Percentiles rank a stretch among this genome's conserved stretches.
These are phyloP conservation scores for Lachancea nothofagi DNA, from an alignment of 805 yeast species.

Conservation along the genomic window DNA sequence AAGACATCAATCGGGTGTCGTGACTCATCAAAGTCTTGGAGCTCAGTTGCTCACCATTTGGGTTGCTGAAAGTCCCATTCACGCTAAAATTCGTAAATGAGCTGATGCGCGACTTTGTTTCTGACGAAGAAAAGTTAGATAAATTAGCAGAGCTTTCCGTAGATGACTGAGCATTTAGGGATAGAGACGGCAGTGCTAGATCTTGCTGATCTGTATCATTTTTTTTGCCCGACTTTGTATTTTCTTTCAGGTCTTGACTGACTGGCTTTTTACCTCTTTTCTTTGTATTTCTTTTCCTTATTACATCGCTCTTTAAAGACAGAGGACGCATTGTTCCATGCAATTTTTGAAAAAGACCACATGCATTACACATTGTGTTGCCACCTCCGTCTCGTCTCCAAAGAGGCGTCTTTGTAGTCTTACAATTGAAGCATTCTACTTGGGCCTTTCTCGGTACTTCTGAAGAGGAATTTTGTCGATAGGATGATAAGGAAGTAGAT, in stretches of 20 bases:
- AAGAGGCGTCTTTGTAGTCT: constrained; percentile 85
- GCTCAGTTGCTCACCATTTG: constrained; percentile 14
- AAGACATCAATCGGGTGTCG: constrained; percentile 14
- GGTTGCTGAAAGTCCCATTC: neutral
- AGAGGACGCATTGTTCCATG: constrained; percentile 96
- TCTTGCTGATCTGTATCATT: neutral
- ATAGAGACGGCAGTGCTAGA: neutral
- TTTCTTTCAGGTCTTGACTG: constrained; percentile 7
- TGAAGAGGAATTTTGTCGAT: constrained; percentile 19
- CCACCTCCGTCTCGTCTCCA: constrained; percentile 95
- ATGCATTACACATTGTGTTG: constrained; percentile 90
- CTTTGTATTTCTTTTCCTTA: constrained; percentile 61
- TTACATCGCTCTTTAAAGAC: constrained; percentile 85
- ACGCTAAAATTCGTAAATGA: neutral
- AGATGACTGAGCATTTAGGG: neutral
- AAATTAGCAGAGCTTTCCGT: neutral
- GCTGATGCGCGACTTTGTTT: constrained; percentile 3
- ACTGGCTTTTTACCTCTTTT: constrained; percentile 50
- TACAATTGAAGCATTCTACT: constrained; percentile 75
- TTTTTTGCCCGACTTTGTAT: constrained; percentile 1
- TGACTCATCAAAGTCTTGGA: constrained; percentile 19
- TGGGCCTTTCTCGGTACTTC: constrained; percentile 27
- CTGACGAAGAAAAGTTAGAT: constrained; percentile 2
- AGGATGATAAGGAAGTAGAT: constrained; percentile 25
- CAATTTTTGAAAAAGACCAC: constrained; percentile 85